These are phyloP conservation scores for Didymellaceae sp. DNA, from an alignment of 2,329 filamentous ascomycete genomes.

Conservation along the genomic window DNA sequence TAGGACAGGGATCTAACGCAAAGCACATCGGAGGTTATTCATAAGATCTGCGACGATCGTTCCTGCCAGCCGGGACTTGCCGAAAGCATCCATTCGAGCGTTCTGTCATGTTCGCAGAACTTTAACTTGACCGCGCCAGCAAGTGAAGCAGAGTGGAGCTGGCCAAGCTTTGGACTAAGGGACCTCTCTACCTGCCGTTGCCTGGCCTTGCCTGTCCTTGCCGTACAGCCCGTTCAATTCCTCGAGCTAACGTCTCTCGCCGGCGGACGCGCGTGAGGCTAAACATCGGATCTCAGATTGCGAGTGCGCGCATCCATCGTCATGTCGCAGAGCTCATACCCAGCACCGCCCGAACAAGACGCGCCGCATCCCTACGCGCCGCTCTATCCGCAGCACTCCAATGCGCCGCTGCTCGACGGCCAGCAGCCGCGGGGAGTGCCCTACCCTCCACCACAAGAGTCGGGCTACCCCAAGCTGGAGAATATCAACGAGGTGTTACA, in stretches of 20 bases:
- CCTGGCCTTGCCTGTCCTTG: neutral
- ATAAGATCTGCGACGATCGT: conserved; percentile 4
- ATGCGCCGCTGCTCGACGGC: conserved; percentile 16
- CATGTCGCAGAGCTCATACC: conserved; percentile 17
- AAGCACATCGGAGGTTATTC: neutral
- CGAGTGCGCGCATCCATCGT: conserved; percentile 15
- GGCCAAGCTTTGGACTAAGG: neutral
- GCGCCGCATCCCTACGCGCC: conserved; percentile 17
- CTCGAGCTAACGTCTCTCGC: conserved; percentile 16
- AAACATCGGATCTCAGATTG: conserved; percentile 10
- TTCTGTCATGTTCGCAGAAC: conserved; percentile 2
- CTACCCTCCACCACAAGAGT: conserved; percentile 10
- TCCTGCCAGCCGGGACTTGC: conserved; percentile 6
- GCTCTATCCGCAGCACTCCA: conserved; percentile 17
- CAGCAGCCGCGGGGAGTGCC: conserved; percentile 7
- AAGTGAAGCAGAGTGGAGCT: neutral
- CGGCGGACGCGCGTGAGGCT: conserved; percentile 8
- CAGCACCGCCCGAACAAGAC: conserved; percentile 16
- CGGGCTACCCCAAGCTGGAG: conserved; percentile 45
- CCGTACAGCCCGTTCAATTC: neutral
- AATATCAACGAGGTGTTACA: conserved; percentile 47
- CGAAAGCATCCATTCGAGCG: conserved; percentile 4
- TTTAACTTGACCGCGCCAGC: conserved; percentile 4
- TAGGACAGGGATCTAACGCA: no score
- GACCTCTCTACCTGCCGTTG: neutral